phyloP scores from a whole-genome alignment of 352 stramenopile genomes.

The Phytopythium boreale region DNA sequence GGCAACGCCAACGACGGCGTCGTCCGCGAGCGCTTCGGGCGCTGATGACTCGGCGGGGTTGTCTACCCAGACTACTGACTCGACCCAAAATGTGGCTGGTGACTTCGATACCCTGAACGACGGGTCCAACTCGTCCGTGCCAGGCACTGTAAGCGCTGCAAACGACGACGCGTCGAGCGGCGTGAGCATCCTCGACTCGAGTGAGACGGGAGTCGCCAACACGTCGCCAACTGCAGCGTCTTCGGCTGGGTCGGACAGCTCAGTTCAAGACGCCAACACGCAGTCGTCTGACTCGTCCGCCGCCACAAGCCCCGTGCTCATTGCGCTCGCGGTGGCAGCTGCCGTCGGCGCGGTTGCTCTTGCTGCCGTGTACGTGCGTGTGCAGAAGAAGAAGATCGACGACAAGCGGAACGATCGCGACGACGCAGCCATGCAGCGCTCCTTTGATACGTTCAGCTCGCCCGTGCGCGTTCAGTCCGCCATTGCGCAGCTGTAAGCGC shows the following conservation, averaged over 20 bases:
- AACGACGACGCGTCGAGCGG: conserved; percentile 14
- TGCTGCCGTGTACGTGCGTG: conserved; percentile 7
- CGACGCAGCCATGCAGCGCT: conserved; percentile 8
- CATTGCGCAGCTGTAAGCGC: conserved; percentile 32
- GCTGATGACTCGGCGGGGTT: not conserved
- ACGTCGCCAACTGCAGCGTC: conserved; percentile 5
- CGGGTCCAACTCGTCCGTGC: conserved; percentile 8
- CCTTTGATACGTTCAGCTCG: conserved; percentile 10
- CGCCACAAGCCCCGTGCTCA: conserved; percentile 6
- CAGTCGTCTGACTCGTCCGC: conserved; percentile 11
- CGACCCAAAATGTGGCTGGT: not conserved
- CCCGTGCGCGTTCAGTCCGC: conserved; percentile 22
- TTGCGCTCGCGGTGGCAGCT: conserved; percentile 6
- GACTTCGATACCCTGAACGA: conserved; percentile 11
- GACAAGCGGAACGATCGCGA: conserved; percentile 14
- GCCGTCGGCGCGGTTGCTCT: conserved; percentile 6
- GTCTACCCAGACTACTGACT: not conserved
- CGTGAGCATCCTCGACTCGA: conserved; percentile 30
- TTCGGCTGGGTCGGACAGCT: conserved; percentile 9
- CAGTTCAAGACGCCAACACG: conserved; percentile 9
- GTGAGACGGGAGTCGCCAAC: conserved; percentile 22
- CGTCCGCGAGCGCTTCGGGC: not conserved
- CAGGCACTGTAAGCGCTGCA: conserved; percentile 8
- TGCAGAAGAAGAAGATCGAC: conserved; percentile 14
- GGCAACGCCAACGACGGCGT: not conserved